Conservation (phyloP, 2,329 filamentous ascomycete species). For the Aspergillus arachidicola region DNA sequence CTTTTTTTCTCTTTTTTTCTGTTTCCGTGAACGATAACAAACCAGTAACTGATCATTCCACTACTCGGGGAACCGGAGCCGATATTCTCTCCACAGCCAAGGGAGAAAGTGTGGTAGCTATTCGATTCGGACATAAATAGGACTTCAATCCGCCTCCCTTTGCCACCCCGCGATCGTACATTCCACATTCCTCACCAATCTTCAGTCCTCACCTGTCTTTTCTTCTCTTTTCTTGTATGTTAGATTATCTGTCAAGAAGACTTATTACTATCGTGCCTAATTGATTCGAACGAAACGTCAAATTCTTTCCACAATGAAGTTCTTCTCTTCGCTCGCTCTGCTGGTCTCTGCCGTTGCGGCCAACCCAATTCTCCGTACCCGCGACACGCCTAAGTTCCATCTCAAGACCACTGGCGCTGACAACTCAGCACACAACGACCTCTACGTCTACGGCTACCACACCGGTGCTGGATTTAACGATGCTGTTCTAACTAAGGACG, state of each 20-base stretch:
- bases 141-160: not conserved
- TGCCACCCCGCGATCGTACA: slow-evolving; percentile 11
- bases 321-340: slow-evolving; percentile 31
- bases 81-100: not conserved
- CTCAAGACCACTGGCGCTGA: slow-evolving; percentile 36
- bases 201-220: not conserved
- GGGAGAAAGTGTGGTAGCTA: not conserved
- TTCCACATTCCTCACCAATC: slow-evolving; percentile 2
- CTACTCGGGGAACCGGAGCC: not conserved
- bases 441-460: slow-evolving; percentile 43
- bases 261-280: not conserved
- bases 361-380: slow-evolving; percentile 25
- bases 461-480: slow-evolving; percentile 45
- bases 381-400: slow-evolving; percentile 30
- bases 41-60: not conserved
- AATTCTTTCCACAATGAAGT: slow-evolving; percentile 27
- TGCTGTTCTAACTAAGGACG: slow-evolving; percentile 35
- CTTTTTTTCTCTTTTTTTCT: not conserved
- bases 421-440: slow-evolving; percentile 34
- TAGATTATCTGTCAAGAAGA: not conserved
- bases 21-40: not conserved
- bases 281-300: not conserved
- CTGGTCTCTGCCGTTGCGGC: slow-evolving; percentile 31
- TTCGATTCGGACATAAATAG: slow-evolving; percentile 14
- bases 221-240: slow-evolving; percentile 5